Percentiles rank a stretch among this genome's conserved stretches.
Evolutionary conservation across 2,329 filamentous ascomycete species (phyloP).

Genomic region (Botryotinia globosa): DNA sequence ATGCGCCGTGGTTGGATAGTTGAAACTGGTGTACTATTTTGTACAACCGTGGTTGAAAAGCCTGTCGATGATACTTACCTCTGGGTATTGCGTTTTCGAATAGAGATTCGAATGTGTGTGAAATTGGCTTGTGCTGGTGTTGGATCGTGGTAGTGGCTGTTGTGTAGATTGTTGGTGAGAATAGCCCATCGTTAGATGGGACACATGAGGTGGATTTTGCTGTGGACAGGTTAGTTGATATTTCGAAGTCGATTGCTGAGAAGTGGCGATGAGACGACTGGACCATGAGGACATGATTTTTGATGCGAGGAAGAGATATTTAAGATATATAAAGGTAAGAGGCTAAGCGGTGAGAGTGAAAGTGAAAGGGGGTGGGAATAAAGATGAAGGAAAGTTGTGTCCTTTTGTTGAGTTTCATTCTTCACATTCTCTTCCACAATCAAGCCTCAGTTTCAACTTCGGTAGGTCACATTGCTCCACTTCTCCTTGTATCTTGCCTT

Average conservation of each 20-base stretch:
- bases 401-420: neutral
- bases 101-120: neutral
- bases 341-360: neutral
- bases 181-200: neutral
- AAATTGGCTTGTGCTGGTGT: neutral
- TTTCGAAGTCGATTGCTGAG: neutral
- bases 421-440: too few relatives aligned
- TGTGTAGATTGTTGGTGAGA: neutral
- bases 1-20: neutral
- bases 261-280: neutral
- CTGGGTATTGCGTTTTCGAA: too few relatives aligned
- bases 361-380: neutral
- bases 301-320: neutral
- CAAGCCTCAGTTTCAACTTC: neutral
- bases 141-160: neutral
- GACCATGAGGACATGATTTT: neutral
- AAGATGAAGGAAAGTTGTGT: neutral
- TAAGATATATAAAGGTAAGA: neutral
- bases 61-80: too few relatives aligned
- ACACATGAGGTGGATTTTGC: neutral
- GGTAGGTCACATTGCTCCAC: neutral
- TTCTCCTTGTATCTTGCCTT: too few relatives aligned
- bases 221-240: neutral
- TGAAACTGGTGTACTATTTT: neutral
- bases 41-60: too few relatives aligned